Evolutionary conservation across 2,329 filamentous ascomycete species (phyloP), one percentile per base, ranked within the genome.

Genomic region (Sporothrix dimorphospora): DNA sequence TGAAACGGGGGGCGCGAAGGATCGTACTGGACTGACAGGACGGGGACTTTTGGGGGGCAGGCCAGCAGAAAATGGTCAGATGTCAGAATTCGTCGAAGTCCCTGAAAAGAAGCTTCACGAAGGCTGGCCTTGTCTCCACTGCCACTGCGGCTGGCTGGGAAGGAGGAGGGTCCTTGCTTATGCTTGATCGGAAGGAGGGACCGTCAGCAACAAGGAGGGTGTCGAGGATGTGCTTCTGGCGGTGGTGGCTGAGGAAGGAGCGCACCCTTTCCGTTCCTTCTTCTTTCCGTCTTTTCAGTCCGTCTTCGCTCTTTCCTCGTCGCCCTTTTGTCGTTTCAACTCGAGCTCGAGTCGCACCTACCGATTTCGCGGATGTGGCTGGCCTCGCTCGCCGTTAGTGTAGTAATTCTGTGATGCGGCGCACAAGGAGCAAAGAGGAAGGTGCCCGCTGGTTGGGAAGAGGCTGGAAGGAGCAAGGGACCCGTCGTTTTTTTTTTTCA

Each of bases 161-260:
- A 67, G 24, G 42, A 66, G 42, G 59, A 21, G 16, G 67, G 21
- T 47, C 38, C 49, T 67, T 40, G 66, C 49, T 69, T 42, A 42
- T 57, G 49, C 30, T 40, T 55, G 47, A 12, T 42, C 19, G 66
- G 30, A 69, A 65, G 21, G 38, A 24, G n/a, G 47, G 30, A 40
- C 66, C 49, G 66, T 55, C 66, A 69, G 66, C 66, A 55, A 21
- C 19, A 61, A 61, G 57, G 30, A 63, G 34, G 34, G 19, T 24
- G 57, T 42, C 34, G 6, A 61, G 34, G n/a, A 40, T 42, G n/a
- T 40, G 30, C 51, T 27, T 30, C 12, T 21, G 34, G 24, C 12
- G 66, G 14, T 30, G n/a, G 66, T 69, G 66, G 66, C 49, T 69
- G 49, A 69, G 49, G 66, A 42, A 63, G 34, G 57, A 63, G 34